These are phyloP conservation scores for Apiospora phragmitis DNA, from an alignment of 2,329 filamentous ascomycete genomes.

Conservation along the genomic window DNA sequence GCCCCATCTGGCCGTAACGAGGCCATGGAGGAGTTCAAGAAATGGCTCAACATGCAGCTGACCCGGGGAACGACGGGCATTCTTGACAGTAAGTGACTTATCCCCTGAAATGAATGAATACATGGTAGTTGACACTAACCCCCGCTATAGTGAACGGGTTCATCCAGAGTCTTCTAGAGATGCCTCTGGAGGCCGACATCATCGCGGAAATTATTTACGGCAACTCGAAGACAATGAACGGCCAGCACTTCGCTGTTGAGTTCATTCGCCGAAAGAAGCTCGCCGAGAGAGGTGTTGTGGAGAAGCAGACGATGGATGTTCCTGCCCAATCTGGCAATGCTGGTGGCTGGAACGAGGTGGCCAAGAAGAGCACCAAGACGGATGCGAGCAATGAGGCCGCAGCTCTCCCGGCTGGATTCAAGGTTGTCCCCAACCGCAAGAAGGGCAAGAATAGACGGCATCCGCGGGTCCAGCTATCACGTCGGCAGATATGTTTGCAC, in stretches of 20 bases:
- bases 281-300: slow-evolving; percentile 87
- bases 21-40: slow-evolving; percentile 89
- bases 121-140: neutral
- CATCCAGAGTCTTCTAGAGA: slow-evolving; percentile 70
- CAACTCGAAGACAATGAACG: slow-evolving; percentile 86
- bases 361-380: slow-evolving; percentile 75
- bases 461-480: neutral
- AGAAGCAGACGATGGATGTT: slow-evolving; percentile 60
- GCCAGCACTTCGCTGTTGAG: slow-evolving; percentile 89
- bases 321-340: slow-evolving; percentile 42
- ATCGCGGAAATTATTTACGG: slow-evolving; percentile 90
- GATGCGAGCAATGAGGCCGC: slow-evolving; percentile 47
- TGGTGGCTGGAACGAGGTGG: slow-evolving; percentile 90
- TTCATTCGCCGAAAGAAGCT: slow-evolving; percentile 91
- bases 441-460: slow-evolving; percentile 69
- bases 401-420: slow-evolving; percentile 68
- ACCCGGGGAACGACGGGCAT: slow-evolving; percentile 65
- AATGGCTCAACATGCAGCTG: slow-evolving; percentile 84
- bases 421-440: slow-evolving; percentile 90
- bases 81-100: slow-evolving; percentile 50
- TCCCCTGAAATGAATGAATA: neutral
- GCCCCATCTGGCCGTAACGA: slow-evolving; percentile 46
- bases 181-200: slow-evolving; percentile 76
- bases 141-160: slow-evolving; percentile 71
- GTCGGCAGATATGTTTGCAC: neutral